These are phyloP conservation scores for Cladophialophora bantiana DNA, from an alignment of 2,329 filamentous ascomycete species.

Conservation along the genomic window DNA sequence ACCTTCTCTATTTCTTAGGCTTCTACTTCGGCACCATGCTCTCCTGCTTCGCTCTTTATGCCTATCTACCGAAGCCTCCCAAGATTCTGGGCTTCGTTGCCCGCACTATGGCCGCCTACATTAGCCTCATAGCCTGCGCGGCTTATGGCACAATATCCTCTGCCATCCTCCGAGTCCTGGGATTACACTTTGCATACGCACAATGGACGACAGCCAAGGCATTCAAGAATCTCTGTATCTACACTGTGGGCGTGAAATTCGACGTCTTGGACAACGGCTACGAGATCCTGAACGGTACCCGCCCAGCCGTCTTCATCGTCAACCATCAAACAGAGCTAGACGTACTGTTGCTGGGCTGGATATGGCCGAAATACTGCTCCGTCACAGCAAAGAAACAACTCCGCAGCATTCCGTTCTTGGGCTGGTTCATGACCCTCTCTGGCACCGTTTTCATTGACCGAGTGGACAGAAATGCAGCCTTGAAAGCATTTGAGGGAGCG, in stretches of 20 bases:
- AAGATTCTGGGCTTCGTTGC: slow-evolving; percentile 52
- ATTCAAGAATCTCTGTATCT: slow-evolving; percentile 81
- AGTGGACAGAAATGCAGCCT: slow-evolving; percentile 79
- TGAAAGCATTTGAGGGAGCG: slow-evolving; percentile 84
- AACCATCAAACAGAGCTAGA: slow-evolving; percentile 98
- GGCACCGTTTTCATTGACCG: slow-evolving; percentile 96
- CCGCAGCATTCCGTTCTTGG: slow-evolving; percentile 80
- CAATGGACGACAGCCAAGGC: slow-evolving; percentile 84
- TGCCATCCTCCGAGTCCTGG: slow-evolving; percentile 72
- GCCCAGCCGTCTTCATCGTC: slow-evolving; percentile 88
- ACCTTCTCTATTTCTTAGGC: slow-evolving; percentile 54
- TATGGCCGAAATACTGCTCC: slow-evolving; percentile 90
- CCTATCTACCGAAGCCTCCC: slow-evolving; percentile 48
- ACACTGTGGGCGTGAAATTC: slow-evolving; percentile 79
- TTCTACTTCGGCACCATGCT: slow-evolving; percentile 70
- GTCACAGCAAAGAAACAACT: slow-evolving; percentile 91
- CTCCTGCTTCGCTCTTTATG: slow-evolving; percentile 57
- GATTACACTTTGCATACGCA: slow-evolving; percentile 72
- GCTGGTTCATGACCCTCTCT: slow-evolving; percentile 91
- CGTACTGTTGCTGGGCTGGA: slow-evolving; percentile 84
- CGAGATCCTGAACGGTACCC: slow-evolving; percentile 66
- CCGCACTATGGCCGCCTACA: slow-evolving; percentile 56
- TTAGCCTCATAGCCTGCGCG: slow-evolving; percentile 58
- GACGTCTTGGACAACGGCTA: slow-evolving; percentile 68
- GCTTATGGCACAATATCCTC: slow-evolving; percentile 78